Conservation (phyloP, 345 rosid genomes). For the Eucalyptus victrix region DNA sequence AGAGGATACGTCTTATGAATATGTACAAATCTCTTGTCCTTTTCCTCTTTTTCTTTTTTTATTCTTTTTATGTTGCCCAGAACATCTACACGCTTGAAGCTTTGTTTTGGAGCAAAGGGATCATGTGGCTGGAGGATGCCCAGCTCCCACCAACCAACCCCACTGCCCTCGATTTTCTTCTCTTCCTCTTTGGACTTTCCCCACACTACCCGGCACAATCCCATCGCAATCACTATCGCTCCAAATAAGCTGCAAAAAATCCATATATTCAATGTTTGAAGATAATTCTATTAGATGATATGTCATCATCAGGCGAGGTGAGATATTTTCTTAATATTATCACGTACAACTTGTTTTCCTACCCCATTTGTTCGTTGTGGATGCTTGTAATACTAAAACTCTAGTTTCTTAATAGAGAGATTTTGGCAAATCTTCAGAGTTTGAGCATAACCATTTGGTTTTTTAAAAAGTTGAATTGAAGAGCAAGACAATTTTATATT, state of each 20-base stretch:
- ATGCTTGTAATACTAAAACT: not conserved
- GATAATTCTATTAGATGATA: not conserved
- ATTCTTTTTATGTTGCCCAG: not conserved
- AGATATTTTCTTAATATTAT: not conserved
- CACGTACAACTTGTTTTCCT: not conserved
- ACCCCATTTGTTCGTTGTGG: not conserved
- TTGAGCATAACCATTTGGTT: not conserved
- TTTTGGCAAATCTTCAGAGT: not conserved
- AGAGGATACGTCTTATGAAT: not conserved
- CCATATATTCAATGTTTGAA: not conserved
- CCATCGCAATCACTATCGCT: not conserved
- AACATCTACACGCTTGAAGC: not conserved
- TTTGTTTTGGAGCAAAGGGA: not conserved
- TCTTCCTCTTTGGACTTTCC: not conserved
- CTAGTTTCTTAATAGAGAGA: not conserved
- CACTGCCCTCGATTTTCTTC: not conserved
- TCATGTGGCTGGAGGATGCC: not conserved
- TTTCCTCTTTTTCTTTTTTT: no score
- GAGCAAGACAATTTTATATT: not conserved
- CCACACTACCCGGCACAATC: not conserved
- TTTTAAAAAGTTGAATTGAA: not conserved
- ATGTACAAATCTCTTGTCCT: not conserved
- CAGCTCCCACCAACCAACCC: not conserved
- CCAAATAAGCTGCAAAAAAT: not conserved
- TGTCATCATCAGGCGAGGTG: not conserved